These are phyloP conservation scores for Teunomyces barrocoloradensis DNA, from an alignment of 805 yeast species.

Conservation along the genomic window DNA sequence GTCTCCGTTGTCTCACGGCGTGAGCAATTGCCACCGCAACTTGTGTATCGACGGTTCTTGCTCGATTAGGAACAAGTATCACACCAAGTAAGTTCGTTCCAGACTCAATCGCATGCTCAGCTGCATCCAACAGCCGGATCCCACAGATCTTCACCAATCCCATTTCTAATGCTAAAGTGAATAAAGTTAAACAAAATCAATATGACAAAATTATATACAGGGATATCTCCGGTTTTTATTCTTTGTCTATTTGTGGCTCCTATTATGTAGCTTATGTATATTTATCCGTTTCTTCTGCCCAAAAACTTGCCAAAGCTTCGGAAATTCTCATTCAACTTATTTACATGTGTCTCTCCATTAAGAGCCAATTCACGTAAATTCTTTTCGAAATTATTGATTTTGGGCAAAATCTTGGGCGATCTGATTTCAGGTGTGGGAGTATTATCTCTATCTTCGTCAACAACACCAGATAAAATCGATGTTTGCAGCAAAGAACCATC, in stretches of 20 bases:
- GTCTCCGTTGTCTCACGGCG: conserved; percentile 25
- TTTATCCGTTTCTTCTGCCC: conserved; percentile 27
- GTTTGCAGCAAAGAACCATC: conserved; percentile 25
- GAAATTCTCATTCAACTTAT: conserved; percentile 63
- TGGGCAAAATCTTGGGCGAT: conserved; percentile 26
- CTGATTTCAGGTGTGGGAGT: conserved; percentile 9
- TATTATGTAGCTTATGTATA: not conserved
- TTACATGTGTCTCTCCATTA: conserved; percentile 59
- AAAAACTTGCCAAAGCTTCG: conserved; percentile 58
- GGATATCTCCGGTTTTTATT: too few relatives aligned
- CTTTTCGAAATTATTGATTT: conserved; percentile 44
- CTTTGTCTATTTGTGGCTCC: too few relatives aligned
- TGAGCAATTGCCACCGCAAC: conserved; percentile 28
- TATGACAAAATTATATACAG: too few relatives aligned
- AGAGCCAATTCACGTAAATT: conserved; percentile 45
- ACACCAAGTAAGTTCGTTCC: conserved; percentile 83
- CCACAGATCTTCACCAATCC: conserved; percentile 77
- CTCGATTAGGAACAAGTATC: conserved; percentile 80
- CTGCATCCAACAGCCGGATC: conserved; percentile 63
- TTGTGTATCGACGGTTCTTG: conserved; percentile 55
- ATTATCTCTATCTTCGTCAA: conserved; percentile 19
- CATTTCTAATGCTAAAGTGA: not conserved
- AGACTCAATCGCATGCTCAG: conserved; percentile 59
- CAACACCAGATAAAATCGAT: conserved; percentile 31
- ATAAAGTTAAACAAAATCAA: too few relatives aligned